Base-by-base conservation (phyloP, 805 yeast genomes). In the Teunomyces kruisii region DNA sequence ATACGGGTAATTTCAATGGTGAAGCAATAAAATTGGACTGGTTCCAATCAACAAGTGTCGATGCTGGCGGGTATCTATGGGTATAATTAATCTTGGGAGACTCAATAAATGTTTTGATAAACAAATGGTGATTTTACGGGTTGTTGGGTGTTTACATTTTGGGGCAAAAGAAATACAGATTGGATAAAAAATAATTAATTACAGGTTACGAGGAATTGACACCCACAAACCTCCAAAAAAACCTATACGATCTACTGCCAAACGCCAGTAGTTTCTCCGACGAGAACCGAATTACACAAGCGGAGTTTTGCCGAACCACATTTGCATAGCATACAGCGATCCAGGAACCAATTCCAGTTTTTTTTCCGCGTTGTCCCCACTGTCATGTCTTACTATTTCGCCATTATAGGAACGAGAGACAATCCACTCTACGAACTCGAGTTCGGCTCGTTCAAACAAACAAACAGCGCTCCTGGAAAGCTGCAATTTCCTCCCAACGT, bases 381-480 rank as follows among this genome's bases (percentile, higher is more conserved):
- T 82, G 86, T 9, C 28, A 35, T 35, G 83, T 86, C 96, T n/a
- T 88, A 84, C 67, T 91, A 90, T 64, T 81, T 94, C 57, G 86
- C 95, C 3, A 84, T 94, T 39, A 80, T 94, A 33, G 97, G 97
- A 13, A 84, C 91, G 1, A 77, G 79, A 30, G 98, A 94, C 62
- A 79, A 79, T 50, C 96, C 97, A 0, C 59, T 94, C 2, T 94
- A 90, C 55, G 97, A 91, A 59, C 75, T 89, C 6, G 96, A 90
- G 58, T 84, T 91, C 44, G 88, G 92, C 1, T 80, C 94, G 0
- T 79, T 75, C 63, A 80, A 86, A 45, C 47, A 42, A 30, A 37
- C 58, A 2, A 13, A 43, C 26, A 43, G 39, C 16, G 19, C 40
- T 15, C 47, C 61, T 3, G 95, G 95, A 0, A 67, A 65, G 31